Conservation (phyloP, 306 rosid species). For the Arachis hypogaea region DNA sequence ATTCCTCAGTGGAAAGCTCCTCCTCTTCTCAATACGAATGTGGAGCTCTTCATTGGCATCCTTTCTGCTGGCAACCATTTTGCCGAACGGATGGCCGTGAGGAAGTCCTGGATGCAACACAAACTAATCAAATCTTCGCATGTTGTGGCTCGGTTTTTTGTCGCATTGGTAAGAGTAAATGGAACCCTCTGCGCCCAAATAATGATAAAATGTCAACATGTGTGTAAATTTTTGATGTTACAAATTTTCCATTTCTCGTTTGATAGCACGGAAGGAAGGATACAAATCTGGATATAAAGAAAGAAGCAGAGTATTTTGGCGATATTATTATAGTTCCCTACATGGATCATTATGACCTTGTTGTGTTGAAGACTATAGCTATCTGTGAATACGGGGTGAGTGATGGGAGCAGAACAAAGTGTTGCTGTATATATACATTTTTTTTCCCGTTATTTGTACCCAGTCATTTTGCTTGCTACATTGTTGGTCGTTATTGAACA, state of each 20-base stretch:
- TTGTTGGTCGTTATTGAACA: slow-evolving; percentile 11
- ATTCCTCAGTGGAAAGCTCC: slow-evolving; percentile 83
- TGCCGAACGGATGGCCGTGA: slow-evolving; percentile 93
- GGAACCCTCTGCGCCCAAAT: slow-evolving; percentile 19
- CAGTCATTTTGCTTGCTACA: slow-evolving; percentile 14
- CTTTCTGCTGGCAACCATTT: slow-evolving; percentile 98
- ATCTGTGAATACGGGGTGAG: slow-evolving; percentile 96
- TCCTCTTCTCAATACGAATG: slow-evolving; percentile 46
- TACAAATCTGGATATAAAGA: slow-evolving; percentile 73
- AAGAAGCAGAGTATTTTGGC: slow-evolving; percentile 92
- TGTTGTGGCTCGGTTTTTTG: slow-evolving; percentile 85
- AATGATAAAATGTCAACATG: background rate
- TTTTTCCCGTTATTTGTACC: background rate
- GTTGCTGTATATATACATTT: slow-evolving; percentile 2
- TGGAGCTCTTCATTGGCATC: slow-evolving; percentile 85
- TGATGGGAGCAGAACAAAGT: slow-evolving; percentile 29
- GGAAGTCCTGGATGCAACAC: slow-evolving; percentile 99
- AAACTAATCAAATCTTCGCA: slow-evolving; percentile 70
- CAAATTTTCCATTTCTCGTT: slow-evolving; percentile 37
- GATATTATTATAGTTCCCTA: slow-evolving; percentile 90
- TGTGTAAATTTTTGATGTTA: slow-evolving; percentile 33
- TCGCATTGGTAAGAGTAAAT: slow-evolving; percentile 76
- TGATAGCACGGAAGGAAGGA: slow-evolving; percentile 89
- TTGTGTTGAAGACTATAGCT: slow-evolving; percentile 93
- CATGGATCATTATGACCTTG: slow-evolving; percentile 95